Conservation (phyloP, 345 rosid genomes). For the Lenwebbia sp. region DNA sequence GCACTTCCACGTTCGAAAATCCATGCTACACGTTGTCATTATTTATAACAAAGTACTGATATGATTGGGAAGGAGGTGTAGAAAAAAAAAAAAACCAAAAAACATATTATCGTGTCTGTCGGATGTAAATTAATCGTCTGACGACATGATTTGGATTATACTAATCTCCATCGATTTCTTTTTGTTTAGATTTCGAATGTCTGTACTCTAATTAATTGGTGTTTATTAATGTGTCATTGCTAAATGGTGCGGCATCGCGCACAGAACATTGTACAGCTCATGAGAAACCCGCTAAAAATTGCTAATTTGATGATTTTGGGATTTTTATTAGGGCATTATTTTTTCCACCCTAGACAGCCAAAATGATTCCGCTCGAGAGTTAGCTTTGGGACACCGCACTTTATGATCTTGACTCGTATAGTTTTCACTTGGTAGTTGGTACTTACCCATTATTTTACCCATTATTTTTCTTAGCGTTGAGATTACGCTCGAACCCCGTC, state of each 20-base stretch:
- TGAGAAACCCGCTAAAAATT: no score
- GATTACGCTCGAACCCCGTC: background rate
- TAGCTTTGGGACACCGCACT: background rate
- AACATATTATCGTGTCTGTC: background rate
- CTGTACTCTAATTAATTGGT: no score
- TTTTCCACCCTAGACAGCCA: no score
- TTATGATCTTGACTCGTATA: background rate
- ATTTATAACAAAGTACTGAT: background rate
- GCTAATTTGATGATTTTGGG: no score
- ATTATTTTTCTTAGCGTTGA: background rate
- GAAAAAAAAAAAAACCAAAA: background rate
- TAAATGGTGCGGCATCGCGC: no score
- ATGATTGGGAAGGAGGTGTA: background rate
- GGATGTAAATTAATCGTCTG: background rate
- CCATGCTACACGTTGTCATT: background rate
- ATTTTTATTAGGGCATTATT: background rate
- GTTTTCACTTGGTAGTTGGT: background rate
- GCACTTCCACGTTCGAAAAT: background rate
- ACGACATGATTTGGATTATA: background rate
- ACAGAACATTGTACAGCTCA: no score
- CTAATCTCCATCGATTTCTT: background rate
- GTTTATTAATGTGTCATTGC: no score
- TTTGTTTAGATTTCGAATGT: background rate
- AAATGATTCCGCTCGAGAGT: background rate
- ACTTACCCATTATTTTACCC: no score